These are phyloP conservation scores for Dioszegia hungarica DNA, from an alignment of 768 basidiomycete species.

Conservation along the genomic window DNA sequence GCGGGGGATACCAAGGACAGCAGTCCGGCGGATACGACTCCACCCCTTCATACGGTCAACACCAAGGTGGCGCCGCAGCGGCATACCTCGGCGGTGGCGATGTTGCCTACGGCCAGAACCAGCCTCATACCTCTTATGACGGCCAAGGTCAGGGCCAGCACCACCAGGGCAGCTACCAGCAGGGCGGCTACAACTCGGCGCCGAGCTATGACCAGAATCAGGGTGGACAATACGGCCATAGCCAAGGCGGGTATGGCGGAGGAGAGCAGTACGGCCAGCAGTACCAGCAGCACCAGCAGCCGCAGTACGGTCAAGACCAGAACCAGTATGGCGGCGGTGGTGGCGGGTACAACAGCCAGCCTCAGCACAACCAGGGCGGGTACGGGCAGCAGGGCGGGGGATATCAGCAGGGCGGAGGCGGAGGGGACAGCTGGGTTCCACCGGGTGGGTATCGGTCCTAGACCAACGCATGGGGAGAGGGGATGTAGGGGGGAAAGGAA, in stretches of 20 bases:
- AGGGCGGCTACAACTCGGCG: background rate
- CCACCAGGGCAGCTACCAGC: conserved; percentile 5
- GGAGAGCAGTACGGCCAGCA: background rate
- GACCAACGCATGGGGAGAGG: too few relatives aligned
- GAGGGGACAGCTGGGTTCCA: conserved; percentile 11
- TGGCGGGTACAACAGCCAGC: conserved; percentile 3
- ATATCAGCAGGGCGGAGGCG: too few relatives aligned
- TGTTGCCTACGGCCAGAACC: background rate
- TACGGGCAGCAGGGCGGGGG: too few relatives aligned
- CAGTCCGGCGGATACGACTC: background rate
- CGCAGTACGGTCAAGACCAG: background rate
- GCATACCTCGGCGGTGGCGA: background rate
- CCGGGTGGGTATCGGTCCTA: conserved; percentile 14
- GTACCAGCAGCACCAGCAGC: background rate
- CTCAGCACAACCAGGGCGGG: background rate
- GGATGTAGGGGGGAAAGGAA: background rate
- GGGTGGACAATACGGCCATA: background rate
- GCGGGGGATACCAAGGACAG: background rate
- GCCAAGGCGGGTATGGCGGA: background rate
- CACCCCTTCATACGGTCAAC: too few relatives aligned
- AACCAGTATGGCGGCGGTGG: conserved; percentile 4
- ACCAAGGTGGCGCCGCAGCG: background rate
- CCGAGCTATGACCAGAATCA: background rate
- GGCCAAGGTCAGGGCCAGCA: background rate
- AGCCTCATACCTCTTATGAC: background rate